Percentiles rank a stretch among this genome's conserved stretches.
Conservation (phyloP, 1,284 basidiomycete genomes). For the Malassezia yamatoensis region DNA sequence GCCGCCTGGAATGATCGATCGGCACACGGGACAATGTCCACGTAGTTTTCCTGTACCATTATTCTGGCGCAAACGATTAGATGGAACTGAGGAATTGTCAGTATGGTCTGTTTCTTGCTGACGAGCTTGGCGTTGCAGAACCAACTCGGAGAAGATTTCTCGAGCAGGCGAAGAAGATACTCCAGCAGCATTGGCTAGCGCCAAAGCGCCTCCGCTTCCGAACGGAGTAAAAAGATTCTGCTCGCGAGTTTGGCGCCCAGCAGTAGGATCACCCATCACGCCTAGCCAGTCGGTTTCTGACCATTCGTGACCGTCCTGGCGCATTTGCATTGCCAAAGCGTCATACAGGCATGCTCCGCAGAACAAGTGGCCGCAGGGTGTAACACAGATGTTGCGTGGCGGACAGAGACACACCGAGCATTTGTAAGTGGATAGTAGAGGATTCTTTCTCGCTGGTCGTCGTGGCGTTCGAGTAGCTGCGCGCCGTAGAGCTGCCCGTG, state of each 20-base stretch:
- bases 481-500: conserved; percentile 10
- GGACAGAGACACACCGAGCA: conserved; percentile 42
- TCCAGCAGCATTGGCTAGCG: conserved; percentile 14
- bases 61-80: conserved; percentile 4
- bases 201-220: conserved; percentile 13
- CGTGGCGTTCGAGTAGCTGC: not conserved
- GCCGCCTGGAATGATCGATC: conserved; percentile 29
- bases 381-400: conserved; percentile 23
- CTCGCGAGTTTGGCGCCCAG: not conserved
- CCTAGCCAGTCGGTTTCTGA: conserved; percentile 17
- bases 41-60: conserved; percentile 24
- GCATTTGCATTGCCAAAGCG: conserved; percentile 26
- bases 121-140: conserved; percentile 8
- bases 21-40: conserved; percentile 36
- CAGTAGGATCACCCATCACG: conserved; percentile 9
- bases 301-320: conserved; percentile 20
- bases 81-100: conserved; percentile 5
- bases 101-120: not conserved
- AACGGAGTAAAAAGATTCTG: conserved; percentile 21
- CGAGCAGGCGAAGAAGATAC: conserved; percentile 2
- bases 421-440: conserved; percentile 28
- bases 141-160: conserved; percentile 7
- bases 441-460: conserved; percentile 11
- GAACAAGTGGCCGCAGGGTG: conserved; percentile 41
- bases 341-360: conserved; percentile 38